These are phyloP conservation scores for Trichophyton verrucosum DNA, from an alignment of 2,329 filamentous ascomycete genomes.

Conservation along the genomic window DNA sequence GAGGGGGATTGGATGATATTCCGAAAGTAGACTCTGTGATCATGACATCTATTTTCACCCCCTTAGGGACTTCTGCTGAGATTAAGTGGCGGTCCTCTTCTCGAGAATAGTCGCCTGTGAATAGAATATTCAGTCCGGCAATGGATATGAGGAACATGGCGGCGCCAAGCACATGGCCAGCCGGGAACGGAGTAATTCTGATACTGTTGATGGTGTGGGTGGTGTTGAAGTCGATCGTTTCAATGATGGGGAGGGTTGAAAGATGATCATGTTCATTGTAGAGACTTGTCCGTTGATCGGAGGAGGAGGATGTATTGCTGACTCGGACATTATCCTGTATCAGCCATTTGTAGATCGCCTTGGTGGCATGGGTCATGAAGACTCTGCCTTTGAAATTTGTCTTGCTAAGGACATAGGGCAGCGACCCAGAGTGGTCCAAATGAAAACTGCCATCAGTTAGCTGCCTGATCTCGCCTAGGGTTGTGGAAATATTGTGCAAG, in stretches of 20 bases:
- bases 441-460: slow-evolving; percentile 59
- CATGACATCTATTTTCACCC: slow-evolving; percentile 84
- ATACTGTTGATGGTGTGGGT: slow-evolving; percentile 96
- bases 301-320: slow-evolving; percentile 53
- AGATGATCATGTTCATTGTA: slow-evolving; percentile 95
- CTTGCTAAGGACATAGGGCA: slow-evolving; percentile 94
- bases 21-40: slow-evolving; percentile 98
- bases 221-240: slow-evolving; percentile 96
- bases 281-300: slow-evolving; percentile 53
- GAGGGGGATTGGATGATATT: slow-evolving; percentile 83
- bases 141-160: slow-evolving; percentile 99
- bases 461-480: not conserved
- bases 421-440: slow-evolving; percentile 93
- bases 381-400: slow-evolving; percentile 94
- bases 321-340: slow-evolving; percentile 95
- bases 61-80: slow-evolving; percentile 77
- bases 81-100: slow-evolving; percentile 94
- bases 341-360: slow-evolving; percentile 99
- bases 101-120: slow-evolving; percentile 93
- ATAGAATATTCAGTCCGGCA: slow-evolving; percentile 89
- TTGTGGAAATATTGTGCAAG: not conserved
- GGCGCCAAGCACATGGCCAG: slow-evolving; percentile 92
- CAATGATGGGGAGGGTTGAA: slow-evolving; percentile 84
- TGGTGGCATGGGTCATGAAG: slow-evolving; percentile 98
- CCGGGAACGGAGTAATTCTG: slow-evolving; percentile 90